Evolutionary conservation across 768 basidiomycete genomes (phyloP).

Genomic region (Mycena latifolia): DNA sequence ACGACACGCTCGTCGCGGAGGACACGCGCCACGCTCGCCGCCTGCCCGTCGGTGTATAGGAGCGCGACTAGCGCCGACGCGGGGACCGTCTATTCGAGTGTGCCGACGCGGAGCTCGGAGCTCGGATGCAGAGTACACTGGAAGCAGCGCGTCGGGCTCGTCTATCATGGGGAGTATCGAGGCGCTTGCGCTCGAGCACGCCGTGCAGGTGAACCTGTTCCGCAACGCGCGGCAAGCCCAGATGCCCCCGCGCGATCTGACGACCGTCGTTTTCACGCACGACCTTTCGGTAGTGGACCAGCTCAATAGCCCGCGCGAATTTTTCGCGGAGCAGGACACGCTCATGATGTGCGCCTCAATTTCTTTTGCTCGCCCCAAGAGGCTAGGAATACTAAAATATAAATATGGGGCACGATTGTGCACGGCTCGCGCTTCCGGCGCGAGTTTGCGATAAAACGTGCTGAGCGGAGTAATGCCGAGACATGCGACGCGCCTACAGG

Average conservation of each 20-base stretch:
- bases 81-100: neutral
- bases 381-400: too few species aligned
- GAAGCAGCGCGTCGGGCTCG: neutral
- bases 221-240: neutral
- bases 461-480: neutral
- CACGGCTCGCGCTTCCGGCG: neutral
- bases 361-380: too few species aligned
- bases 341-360: neutral
- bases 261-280: slow-evolving; percentile 1
- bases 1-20: neutral
- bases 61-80: neutral
- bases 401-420: too few species aligned
- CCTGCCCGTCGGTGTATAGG: neutral
- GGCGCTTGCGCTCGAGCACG: neutral
- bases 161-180: neutral
- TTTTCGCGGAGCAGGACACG: neutral
- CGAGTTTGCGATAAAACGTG: neutral
- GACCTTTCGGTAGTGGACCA: neutral
- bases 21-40: neutral
- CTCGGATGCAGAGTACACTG: neutral
- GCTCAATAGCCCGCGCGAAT: neutral
- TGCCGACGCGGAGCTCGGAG: neutral
- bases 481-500: neutral
- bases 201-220: neutral
- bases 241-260: neutral